These are phyloP conservation scores for Beta lomatogona DNA, from an alignment of 179 eudicot species.

Conservation along the genomic window DNA sequence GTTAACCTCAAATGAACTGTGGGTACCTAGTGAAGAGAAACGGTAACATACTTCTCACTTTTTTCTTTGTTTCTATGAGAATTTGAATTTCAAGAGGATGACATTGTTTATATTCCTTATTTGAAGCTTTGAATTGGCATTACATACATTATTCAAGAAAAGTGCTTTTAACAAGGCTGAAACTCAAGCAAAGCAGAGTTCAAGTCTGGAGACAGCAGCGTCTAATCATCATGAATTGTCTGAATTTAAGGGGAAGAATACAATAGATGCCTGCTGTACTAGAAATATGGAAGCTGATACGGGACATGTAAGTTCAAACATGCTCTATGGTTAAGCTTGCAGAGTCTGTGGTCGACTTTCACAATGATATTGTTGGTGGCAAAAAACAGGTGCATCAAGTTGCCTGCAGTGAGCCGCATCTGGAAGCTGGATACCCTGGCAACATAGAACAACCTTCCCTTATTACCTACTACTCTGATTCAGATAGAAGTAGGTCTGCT, in stretches of 20 bases:
- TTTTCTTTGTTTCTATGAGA: conserved; percentile 3
- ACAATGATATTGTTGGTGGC: conserved; percentile 28
- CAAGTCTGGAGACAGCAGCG: conserved; percentile 41
- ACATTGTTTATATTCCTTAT: conserved; percentile 15
- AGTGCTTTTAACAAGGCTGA: conserved; percentile 54
- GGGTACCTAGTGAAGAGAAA: conserved; percentile 97
- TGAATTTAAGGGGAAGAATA: conserved; percentile 45
- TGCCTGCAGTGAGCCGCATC: conserved; percentile 41
- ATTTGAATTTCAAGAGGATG: conserved; percentile 20
- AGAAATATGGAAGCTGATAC: conserved; percentile 35
- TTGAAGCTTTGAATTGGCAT: conserved; percentile 87
- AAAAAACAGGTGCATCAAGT: conserved; percentile 48
- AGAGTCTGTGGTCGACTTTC: conserved; percentile 43
- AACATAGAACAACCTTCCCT: conserved; percentile 47
- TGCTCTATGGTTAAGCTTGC: conserved; percentile 42
- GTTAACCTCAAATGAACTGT: conserved; percentile 87
- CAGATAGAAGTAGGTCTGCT: conserved; percentile 48
- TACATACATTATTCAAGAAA: conserved; percentile 68
- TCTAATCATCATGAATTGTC: conserved; percentile 42
- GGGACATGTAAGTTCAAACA: conserved; percentile 40
- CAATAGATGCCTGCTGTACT: conserved; percentile 41
- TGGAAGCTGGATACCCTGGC: conserved; percentile 45
- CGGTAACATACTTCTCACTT: conserved; percentile 47
- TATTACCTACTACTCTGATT: conserved; percentile 45
- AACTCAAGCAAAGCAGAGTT: conserved; percentile 44